phyloP scores from a whole-genome alignment of 2,329 filamentous ascomycete genomes.

The Neospermospora avenae region DNA sequence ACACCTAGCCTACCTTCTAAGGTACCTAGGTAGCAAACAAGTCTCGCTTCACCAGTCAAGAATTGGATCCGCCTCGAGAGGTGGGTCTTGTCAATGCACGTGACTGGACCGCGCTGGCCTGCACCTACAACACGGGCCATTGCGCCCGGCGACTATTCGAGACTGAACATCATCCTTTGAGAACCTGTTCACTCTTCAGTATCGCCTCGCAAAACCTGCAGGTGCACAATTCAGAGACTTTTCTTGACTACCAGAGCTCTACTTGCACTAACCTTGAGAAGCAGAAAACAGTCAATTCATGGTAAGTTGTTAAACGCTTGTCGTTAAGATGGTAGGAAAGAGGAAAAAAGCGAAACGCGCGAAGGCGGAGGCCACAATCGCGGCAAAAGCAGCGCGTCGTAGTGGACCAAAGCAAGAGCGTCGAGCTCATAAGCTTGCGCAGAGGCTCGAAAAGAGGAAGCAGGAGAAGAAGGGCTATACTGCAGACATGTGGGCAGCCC shows the following conservation, averaged over 20 bases:
- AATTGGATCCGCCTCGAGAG: too few species aligned
- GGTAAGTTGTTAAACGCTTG: slow-evolving; percentile 5
- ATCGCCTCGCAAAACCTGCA: slow-evolving; percentile 20
- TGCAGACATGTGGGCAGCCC: slow-evolving; percentile 30
- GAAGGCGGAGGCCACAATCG: slow-evolving; percentile 5
- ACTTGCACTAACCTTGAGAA: slow-evolving; percentile 24
- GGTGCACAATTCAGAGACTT: slow-evolving; percentile 12
- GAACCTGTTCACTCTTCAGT: neutral
- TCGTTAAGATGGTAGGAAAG: slow-evolving; percentile 16
- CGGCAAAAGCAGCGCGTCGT: slow-evolving; percentile 4
- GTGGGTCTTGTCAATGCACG: too few species aligned
- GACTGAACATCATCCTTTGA: neutral
- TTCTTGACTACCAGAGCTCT: slow-evolving; percentile 18
- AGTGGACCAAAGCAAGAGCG: slow-evolving; percentile 23
- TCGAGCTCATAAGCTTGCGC: slow-evolving; percentile 26
- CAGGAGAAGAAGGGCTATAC: slow-evolving; percentile 30
- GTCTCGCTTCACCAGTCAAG: too few species aligned
- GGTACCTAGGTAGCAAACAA: too few species aligned
- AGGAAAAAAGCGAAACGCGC: slow-evolving; percentile 19
- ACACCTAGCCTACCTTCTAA: too few species aligned
- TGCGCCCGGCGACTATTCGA: neutral
- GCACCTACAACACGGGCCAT: too few species aligned
- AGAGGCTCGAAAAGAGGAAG: slow-evolving; percentile 30
- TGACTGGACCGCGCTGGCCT: too few species aligned
- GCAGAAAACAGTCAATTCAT: slow-evolving; percentile 1